Evolutionary conservation across 768 basidiomycete species (phyloP), one percentile per base, ranked within the genome.

Genomic region (Arthromyces matolae): DNA sequence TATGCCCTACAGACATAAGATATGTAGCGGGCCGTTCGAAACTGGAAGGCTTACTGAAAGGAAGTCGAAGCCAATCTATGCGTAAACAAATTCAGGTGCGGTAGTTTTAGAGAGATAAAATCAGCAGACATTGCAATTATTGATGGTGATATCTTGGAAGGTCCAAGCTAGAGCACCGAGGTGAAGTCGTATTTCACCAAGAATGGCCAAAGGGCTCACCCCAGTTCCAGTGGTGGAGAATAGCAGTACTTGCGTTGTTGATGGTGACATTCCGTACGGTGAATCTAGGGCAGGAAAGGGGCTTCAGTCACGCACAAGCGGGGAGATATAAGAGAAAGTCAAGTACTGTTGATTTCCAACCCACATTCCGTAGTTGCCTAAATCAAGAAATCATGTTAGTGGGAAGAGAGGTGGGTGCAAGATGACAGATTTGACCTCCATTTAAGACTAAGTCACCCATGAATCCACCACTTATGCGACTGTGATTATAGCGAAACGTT

Each of bases 341-440:
- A 52, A 76, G 51, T 57, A 86, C 76, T 89, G 88, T 64, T 90
- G 88, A 55, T 89, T 89, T 33, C 88, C 88, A 40, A 84, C 83
- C 73, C 76, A 79, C 53, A 89, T 80, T 7, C 83, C 87, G 53
- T 67, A 80, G 63, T 78, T 81, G 18, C 86, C 84, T 79, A 16
- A 38, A 25, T 31, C 33, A 18, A 45, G 33, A 34, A 10, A 28
- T 32, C 20, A 37, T 16, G 22, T 24, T 12, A 10, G 16, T 8
- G 14, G 13, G 1, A 47, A n/a, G 7, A n/a, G 35, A 18, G 42
- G 18, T n/a, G n/a, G n/a, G n/a, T n/a, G n/a, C n/a, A 19, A 13
- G 10, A 37, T 0, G 12, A 36, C 10, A 25, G 23, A 16, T 67
- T 59, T 64, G 65, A 67, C 84, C 84, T 51, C 78, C 51, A 18